These are phyloP conservation scores for Aspergillus brunneoviolaceus DNA, from an alignment of 2,329 filamentous ascomycete species.

Conservation along the genomic window DNA sequence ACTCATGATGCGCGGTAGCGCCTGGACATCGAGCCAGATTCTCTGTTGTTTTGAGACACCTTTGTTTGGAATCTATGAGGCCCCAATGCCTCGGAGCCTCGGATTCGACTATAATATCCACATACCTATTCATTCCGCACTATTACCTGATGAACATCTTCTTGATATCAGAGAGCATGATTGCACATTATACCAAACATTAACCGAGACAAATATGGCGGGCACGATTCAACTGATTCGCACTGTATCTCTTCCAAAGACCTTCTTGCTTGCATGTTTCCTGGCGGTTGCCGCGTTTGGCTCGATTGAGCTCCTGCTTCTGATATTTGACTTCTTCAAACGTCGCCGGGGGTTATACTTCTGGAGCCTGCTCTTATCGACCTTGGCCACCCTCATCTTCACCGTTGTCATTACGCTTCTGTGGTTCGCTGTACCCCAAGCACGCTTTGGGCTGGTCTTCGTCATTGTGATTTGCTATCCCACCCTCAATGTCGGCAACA, in stretches of 20 bases:
- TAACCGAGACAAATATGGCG: background rate
- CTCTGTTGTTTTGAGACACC: background rate
- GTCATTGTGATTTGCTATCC: slow-evolving; percentile 34
- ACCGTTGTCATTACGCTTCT: slow-evolving; percentile 27
- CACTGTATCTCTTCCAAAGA: background rate
- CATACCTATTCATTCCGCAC: background rate
- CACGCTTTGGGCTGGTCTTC: background rate
- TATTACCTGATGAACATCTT: background rate
- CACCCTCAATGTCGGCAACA: slow-evolving; percentile 41
- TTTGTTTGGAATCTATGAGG: background rate
- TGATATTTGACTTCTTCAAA: slow-evolving; percentile 46
- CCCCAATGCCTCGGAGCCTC: background rate
- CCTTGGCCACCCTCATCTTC: slow-evolving; percentile 36
- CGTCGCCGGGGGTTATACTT: slow-evolving; percentile 47
- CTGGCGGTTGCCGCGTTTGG: slow-evolving; percentile 35
- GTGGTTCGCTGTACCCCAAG: background rate
- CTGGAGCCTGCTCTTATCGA: slow-evolving; percentile 44
- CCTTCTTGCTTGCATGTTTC: slow-evolving; percentile 4
- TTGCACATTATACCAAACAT: background rate
- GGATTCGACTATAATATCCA: background rate
- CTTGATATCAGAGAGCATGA: background rate
- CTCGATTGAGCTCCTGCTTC: slow-evolving; percentile 43
- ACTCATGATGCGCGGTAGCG: background rate
- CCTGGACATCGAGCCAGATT: background rate
- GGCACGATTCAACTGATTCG: background rate